phyloP scores from a whole-genome alignment of 2,329 filamentous ascomycete genomes.

The Fusarium graminum region DNA sequence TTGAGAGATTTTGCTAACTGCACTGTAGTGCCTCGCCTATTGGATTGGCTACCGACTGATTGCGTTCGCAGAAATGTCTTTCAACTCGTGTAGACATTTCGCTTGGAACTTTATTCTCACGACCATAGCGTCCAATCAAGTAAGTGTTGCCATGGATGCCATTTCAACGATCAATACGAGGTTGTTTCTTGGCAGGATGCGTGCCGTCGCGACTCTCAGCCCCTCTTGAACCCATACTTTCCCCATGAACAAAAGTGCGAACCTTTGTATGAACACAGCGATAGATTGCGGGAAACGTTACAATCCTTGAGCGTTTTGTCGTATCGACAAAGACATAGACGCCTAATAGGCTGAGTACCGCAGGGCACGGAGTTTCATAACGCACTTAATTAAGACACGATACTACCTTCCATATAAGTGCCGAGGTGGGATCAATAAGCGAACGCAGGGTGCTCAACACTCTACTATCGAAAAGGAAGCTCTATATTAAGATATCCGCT shows the following conservation, averaged over 20 bases:
- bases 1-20: too few relatives aligned
- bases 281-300: neutral
- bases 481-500: neutral
- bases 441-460: neutral
- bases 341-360: neutral
- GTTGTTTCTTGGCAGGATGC: neutral
- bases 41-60: too few relatives aligned
- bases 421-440: neutral
- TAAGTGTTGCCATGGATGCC: too few relatives aligned
- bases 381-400: constrained; percentile 4
- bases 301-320: neutral
- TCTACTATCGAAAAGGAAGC: constrained; percentile 15
- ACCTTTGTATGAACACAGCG: too few relatives aligned
- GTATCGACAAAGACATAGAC: neutral
- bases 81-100: too few relatives aligned
- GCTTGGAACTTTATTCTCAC: too few relatives aligned
- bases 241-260: too few relatives aligned
- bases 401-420: constrained; percentile 22
- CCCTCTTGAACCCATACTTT: too few relatives aligned
- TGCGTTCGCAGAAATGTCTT: too few relatives aligned
- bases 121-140: too few relatives aligned
- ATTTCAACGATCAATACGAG: neutral
- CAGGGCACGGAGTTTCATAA: neutral
- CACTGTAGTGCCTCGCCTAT: too few relatives aligned
- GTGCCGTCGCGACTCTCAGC: neutral